These are phyloP conservation scores for Trichoderma gracile DNA, from an alignment of 2,329 filamentous ascomycete genomes.

Conservation along the genomic window DNA sequence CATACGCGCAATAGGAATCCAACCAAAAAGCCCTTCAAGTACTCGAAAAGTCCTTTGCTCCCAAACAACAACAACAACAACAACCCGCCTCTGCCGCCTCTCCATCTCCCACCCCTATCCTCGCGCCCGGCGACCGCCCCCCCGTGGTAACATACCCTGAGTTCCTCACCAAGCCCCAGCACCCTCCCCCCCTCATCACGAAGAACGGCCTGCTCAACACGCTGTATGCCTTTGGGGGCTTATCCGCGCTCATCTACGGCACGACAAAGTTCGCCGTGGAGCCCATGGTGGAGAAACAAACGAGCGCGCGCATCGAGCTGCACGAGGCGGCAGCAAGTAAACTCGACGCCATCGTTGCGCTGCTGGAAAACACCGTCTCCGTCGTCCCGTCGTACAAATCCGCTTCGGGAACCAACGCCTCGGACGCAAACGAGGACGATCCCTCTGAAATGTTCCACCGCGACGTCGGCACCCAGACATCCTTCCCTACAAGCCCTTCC, in stretches of 20 bases:
- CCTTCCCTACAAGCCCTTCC: constrained; percentile 36
- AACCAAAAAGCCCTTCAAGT: constrained; percentile 8
- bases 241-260: constrained; percentile 68
- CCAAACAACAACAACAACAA: constrained; percentile 5
- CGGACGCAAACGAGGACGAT: constrained; percentile 54
- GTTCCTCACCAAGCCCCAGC: constrained; percentile 60
- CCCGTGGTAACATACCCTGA: constrained; percentile 71
- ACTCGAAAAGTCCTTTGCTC: constrained; percentile 14
- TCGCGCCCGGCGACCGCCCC: constrained; percentile 46
- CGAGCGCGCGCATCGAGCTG: constrained; percentile 55
- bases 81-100: too few species aligned
- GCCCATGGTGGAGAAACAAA: constrained; percentile 59
- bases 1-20: background rate
- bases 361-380: constrained; percentile 60
- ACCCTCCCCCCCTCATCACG: constrained; percentile 63
- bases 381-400: constrained; percentile 51
- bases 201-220: constrained; percentile 59
- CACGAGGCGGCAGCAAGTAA: constrained; percentile 50
- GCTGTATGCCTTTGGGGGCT: constrained; percentile 57
- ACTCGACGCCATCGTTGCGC: constrained; percentile 49
- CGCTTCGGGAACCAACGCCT: constrained; percentile 28
- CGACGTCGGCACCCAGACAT: constrained; percentile 78
- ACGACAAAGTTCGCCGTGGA: constrained; percentile 67
- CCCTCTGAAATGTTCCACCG: constrained; percentile 80
- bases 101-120: constrained; percentile 2